Conservation (phyloP, 495 filamentous ascomycete genomes). For the Beverwykella pulmonaria region DNA sequence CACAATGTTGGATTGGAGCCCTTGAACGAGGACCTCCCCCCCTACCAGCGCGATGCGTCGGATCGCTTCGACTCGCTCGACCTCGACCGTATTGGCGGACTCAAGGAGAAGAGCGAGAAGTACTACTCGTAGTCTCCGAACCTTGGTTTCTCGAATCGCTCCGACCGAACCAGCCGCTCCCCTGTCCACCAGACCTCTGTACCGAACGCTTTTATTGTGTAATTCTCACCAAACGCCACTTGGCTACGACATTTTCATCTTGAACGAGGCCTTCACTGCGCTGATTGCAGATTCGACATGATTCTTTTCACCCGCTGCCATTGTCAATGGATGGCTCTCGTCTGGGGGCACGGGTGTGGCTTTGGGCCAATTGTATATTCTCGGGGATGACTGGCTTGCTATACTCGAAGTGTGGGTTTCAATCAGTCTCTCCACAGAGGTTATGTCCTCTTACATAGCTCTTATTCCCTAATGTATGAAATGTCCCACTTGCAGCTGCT, state of each 20-base stretch:
- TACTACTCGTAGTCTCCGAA: slow-evolving; percentile 26
- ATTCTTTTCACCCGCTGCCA: slow-evolving; percentile 17
- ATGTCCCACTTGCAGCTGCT: slow-evolving; percentile 27
- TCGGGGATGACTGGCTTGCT: slow-evolving; percentile 25
- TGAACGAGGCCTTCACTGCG: slow-evolving; percentile 29
- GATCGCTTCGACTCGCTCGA: slow-evolving; percentile 88
- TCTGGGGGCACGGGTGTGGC: slow-evolving; percentile 11
- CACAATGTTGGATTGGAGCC: slow-evolving; percentile 86
- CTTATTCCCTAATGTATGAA: slow-evolving; percentile 41
- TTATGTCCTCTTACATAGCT: slow-evolving; percentile 40
- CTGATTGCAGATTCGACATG: slow-evolving; percentile 25
- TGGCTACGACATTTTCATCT: slow-evolving; percentile 38
- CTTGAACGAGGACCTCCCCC: slow-evolving; percentile 78
- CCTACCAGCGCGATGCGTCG: slow-evolving; percentile 76
- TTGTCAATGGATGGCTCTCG: slow-evolving; percentile 2
- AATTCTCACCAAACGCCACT: slow-evolving; percentile 19
- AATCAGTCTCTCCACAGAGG: slow-evolving; percentile 29
- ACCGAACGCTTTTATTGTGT: slow-evolving; percentile 2
- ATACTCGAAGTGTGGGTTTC: slow-evolving; percentile 2
- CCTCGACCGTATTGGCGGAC: slow-evolving; percentile 88
- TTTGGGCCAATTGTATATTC: slow-evolving; percentile 36
- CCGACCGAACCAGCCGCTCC: not conserved
- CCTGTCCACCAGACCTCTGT: not conserved
- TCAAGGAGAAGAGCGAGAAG: slow-evolving; percentile 77
- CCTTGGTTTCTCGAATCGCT: not conserved